These are phyloP conservation scores for Anthracocystis panici-leucophaei DNA, from an alignment of 1,284 basidiomycete genomes.

Conservation along the genomic window DNA sequence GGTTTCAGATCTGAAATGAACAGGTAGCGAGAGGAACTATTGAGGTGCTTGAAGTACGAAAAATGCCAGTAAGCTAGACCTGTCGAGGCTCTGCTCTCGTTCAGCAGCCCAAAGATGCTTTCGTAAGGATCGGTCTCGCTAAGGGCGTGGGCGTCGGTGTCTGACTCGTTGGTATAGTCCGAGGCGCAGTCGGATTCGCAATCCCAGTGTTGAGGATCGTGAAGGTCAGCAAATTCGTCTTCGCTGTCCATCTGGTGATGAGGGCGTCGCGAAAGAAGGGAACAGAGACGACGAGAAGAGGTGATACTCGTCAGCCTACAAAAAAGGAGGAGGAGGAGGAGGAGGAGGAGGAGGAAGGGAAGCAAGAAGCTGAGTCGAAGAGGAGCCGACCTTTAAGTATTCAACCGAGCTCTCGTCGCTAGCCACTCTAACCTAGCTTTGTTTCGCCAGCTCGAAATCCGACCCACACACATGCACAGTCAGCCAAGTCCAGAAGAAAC, in stretches of 20 bases:
- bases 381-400: neutral
- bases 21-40: neutral
- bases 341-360: neutral
- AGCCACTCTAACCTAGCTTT: no score
- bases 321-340: neutral
- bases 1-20: neutral
- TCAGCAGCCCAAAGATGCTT: neutral
- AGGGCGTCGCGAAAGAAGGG: neutral
- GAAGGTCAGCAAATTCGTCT: neutral
- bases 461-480: neutral
- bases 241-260: neutral
- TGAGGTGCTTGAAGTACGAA: neutral
- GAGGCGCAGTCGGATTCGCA: neutral
- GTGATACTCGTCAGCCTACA: no score
- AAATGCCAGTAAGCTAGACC: neutral
- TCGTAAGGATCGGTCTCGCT: neutral
- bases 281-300: neutral
- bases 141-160: neutral
- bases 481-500: neutral
- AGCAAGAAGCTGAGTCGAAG: slow-evolving; percentile 1
- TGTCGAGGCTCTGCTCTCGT: neutral
- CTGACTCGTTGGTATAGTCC: neutral
- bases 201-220: neutral
- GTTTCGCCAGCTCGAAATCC: neutral
- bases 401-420: neutral